phyloP scores from a whole-genome alignment of 1,284 basidiomycete genomes.

The Mrakiaceae sp. region DNA sequence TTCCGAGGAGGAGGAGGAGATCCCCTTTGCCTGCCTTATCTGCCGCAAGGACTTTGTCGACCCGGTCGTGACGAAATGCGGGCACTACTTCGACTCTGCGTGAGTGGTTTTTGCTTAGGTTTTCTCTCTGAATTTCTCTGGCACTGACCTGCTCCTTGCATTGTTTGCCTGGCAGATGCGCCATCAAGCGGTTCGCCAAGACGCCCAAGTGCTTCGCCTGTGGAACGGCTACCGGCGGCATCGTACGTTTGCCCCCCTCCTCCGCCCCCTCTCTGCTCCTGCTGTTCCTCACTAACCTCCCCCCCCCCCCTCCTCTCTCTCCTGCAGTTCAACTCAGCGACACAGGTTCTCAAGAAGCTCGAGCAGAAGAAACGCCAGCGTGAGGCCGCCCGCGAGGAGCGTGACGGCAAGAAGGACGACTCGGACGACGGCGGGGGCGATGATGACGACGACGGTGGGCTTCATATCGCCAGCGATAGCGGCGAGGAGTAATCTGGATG shows the following conservation, averaged over 20 bases:
- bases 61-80: slow-evolving; percentile 89
- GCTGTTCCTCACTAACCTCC: not conserved
- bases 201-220: slow-evolving; percentile 95
- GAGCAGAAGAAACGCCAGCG: slow-evolving; percentile 16
- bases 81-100: slow-evolving; percentile 89
- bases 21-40: slow-evolving; percentile 94
- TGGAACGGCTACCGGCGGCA: slow-evolving; percentile 80
- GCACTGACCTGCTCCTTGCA: slow-evolving; percentile 6
- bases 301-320: not conserved
- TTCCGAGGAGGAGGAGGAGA: slow-evolving; percentile 65
- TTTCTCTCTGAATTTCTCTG: not conserved
- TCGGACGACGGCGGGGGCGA: slow-evolving; percentile 18
- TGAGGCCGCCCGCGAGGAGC: slow-evolving; percentile 16
- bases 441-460: not conserved
- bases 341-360: slow-evolving; percentile 66
- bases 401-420: not conserved
- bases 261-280: not conserved
- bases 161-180: slow-evolving; percentile 45
- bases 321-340: slow-evolving; percentile 71
- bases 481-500: too few species aligned
- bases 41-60: slow-evolving; percentile 91
- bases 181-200: slow-evolving; percentile 83
- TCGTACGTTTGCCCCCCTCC: slow-evolving; percentile 40
- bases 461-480: too few species aligned
- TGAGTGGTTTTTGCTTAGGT: slow-evolving; percentile 25